phyloP scores from a whole-genome alignment of 371 early-diverging fungal genomes.

The Sporodiniella umbellata region DNA sequence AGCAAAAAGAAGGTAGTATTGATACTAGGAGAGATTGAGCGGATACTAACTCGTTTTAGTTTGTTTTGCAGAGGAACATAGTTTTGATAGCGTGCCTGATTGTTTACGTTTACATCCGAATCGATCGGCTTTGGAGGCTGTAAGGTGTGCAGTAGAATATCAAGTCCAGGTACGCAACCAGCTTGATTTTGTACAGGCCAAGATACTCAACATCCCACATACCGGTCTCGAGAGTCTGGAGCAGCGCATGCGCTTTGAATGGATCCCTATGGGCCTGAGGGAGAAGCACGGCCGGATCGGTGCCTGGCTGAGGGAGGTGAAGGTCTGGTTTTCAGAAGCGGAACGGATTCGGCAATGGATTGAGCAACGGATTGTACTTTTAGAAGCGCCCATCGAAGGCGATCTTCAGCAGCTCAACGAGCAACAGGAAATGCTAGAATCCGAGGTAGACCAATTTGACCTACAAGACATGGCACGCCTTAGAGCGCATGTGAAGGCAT shows the following conservation, averaged over 20 bases:
- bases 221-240: conserved; percentile 37
- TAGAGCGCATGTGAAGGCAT: conserved; percentile 45
- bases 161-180: conserved; percentile 39
- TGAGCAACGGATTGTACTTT: conserved; percentile 24
- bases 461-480: conserved; percentile 37
- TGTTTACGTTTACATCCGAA: conserved; percentile 11
- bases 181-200: conserved; percentile 47
- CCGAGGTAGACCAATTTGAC: conserved; percentile 17
- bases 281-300: conserved; percentile 30
- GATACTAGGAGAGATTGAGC: too few relatives aligned
- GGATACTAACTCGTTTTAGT: too few relatives aligned
- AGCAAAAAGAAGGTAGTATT: too few relatives aligned
- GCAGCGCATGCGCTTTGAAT: conserved; percentile 2
- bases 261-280: conserved; percentile 8
- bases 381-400: conserved; percentile 22
- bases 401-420: not conserved
- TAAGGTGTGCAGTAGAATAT: conserved; percentile 22
- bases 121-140: conserved; percentile 26
- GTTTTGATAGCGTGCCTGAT: too few relatives aligned
- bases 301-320: conserved; percentile 48
- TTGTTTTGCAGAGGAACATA: too few relatives aligned
- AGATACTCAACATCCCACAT: conserved; percentile 39
- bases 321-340: conserved; percentile 48
- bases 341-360: conserved; percentile 47
- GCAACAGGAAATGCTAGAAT: conserved; percentile 6